Evolutionary conservation across 2,329 filamentous ascomycete species (phyloP).

Genomic region (Pseudopithomyces maydicus): DNA sequence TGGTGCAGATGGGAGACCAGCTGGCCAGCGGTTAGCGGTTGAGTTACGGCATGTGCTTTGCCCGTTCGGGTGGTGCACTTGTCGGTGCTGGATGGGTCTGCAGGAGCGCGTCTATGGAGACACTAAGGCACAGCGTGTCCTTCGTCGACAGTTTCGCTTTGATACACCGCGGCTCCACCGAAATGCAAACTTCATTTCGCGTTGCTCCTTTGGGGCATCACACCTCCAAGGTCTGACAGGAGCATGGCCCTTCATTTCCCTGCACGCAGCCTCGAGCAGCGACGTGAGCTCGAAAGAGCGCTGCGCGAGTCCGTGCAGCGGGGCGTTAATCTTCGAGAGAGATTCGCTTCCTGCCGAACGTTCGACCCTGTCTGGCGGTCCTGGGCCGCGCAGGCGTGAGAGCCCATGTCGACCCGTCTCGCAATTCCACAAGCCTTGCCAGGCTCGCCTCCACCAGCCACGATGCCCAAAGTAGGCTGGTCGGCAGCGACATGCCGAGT

Average conservation of each 20-base stretch:
- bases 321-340: conserved; percentile 41
- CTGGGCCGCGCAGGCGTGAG: conserved; percentile 15
- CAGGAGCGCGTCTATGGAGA: conserved; percentile 14
- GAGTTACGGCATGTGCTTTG: conserved; percentile 35
- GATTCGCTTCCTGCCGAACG: conserved; percentile 46
- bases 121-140: conserved; percentile 15
- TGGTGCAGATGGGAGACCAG: conserved; percentile 13
- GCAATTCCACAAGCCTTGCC: conserved; percentile 30
- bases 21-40: conserved; percentile 16
- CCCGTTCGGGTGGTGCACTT: conserved; percentile 35
- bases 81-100: conserved; percentile 8
- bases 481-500: conserved; percentile 22
- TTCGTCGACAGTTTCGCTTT: conserved; percentile 40
- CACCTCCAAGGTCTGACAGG: conserved; percentile 38
- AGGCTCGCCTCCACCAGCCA: conserved; percentile 31
- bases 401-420: conserved; percentile 22
- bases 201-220: conserved; percentile 35
- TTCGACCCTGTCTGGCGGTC: conserved; percentile 42
- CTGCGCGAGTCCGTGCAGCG: conserved; percentile 34
- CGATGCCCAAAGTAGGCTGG: conserved; percentile 21
- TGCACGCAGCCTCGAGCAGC: conserved; percentile 33
- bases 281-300: conserved; percentile 31
- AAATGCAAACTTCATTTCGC: conserved; percentile 41
- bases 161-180: conserved; percentile 40
- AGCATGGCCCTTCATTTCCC: conserved; percentile 47